A percentile compares a stretch with the other conserved stretches of the same genome.
These are phyloP conservation scores for Polyplosphaeria fusca DNA, from an alignment of 495 filamentous ascomycete species.

Conservation along the genomic window DNA sequence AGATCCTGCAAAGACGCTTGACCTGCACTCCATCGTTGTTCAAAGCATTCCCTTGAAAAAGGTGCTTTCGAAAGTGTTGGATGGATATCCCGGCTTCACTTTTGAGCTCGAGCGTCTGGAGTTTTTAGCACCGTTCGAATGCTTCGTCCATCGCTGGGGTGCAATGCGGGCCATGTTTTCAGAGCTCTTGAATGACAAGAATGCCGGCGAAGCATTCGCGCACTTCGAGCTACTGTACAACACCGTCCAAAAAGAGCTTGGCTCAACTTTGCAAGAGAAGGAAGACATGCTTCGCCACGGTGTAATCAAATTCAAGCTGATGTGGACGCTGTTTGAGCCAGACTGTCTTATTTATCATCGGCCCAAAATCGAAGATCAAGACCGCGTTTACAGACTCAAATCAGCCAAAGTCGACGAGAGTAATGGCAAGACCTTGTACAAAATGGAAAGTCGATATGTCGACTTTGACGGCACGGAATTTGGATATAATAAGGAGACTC, in stretches of 20 bases:
- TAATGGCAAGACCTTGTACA: constrained; percentile 27
- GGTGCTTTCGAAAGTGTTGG: constrained; percentile 53
- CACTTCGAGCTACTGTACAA: constrained; percentile 55
- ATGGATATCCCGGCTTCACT: constrained; percentile 63
- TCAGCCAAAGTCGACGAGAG: constrained; percentile 30
- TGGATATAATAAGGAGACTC: constrained; percentile 44
- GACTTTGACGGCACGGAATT: constrained; percentile 61
- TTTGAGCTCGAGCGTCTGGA: constrained; percentile 58
- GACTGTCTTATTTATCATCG: constrained; percentile 43
- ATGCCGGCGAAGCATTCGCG: constrained; percentile 46
- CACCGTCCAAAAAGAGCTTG: constrained; percentile 56
- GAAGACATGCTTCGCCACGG: constrained; percentile 54
- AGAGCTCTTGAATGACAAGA: constrained; percentile 2
- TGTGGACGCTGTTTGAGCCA: constrained; percentile 55
- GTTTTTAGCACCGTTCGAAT: constrained; percentile 58
- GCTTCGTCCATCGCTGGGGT: constrained; percentile 64
- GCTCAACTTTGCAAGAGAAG: constrained; percentile 50
- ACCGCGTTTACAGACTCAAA: constrained; percentile 40
- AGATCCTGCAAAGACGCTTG: constrained; percentile 56
- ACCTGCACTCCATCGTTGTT: constrained; percentile 60
- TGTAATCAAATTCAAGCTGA: constrained; percentile 55
- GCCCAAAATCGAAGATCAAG: constrained; percentile 37
- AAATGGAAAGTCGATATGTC: constrained; percentile 43
- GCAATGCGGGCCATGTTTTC: constrained; percentile 44
- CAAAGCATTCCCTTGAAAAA: constrained; percentile 61